Evolutionary conservation across 768 basidiomycete genomes (phyloP), one percentile per base, ranked within the genome.

Genomic region (Collybia sp.): DNA sequence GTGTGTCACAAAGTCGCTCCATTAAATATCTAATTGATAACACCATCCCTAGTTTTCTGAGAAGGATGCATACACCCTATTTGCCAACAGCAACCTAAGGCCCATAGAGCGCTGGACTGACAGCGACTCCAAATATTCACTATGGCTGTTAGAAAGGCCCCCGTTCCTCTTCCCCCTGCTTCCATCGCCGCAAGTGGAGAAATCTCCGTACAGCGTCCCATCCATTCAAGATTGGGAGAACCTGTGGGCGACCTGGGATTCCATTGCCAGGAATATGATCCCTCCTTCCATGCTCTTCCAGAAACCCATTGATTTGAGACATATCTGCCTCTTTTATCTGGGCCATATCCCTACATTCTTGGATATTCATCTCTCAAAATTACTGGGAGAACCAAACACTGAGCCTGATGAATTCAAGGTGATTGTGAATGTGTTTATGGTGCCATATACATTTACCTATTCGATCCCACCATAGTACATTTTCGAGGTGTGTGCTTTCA

Each of bases 271-370:
- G 47, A 75, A 75, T 40, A 95, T 97, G 93, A 92, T 97, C 45
- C 85, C 93, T 0, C 69, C 76, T 15, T 77, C 82, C 19, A 88
- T 97, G 86, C 71, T 95, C 18, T 84, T 83, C 60, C 72, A 88
- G 60, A 95, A 90, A 60, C 94, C 95, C 2, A 97, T 98, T 50
- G 85, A 96, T 58, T 70, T 98, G 39, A 77, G 96, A 25, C 94
- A 98, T 63, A 93, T 95, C 46, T 95, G 93, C 58, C 74, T 98
- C n/a, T 99, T 99, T 68, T 97, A 97, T 64, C 59, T 91, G 11
- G 95, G 95, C 0, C 96, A 98, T 61, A 92, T 97, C 39, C 92
- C 92, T 1, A 76, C 89, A 15, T 96, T 95, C 70, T 64, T 94
- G 51, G 94, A 96, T 57, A 96, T 96, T 17, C 87, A 95, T 58